Conservation (phyloP, 345 rosid species). For the Schrenkiella parvula region DNA sequence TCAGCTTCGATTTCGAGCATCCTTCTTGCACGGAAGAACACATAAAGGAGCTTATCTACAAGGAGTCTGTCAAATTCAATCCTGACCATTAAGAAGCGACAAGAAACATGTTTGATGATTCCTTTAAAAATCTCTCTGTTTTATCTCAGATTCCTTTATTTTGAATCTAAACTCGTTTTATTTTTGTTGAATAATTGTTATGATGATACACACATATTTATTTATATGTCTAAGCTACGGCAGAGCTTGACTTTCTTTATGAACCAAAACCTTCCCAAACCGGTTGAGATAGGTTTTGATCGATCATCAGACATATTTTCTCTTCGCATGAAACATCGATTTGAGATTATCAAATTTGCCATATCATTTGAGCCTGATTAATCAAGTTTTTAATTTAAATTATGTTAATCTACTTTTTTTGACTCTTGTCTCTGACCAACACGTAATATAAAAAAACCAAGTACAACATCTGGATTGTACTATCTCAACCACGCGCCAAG, state of each 20-base stretch:
- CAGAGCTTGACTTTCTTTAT: constrained; percentile 4
- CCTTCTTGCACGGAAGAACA: constrained; percentile 91
- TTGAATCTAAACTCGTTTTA: constrained; percentile 24
- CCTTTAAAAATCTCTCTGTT: background rate
- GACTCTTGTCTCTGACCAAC: constrained; percentile 35
- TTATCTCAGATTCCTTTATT: constrained; percentile 3
- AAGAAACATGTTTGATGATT: constrained; percentile 15
- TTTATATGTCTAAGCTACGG: background rate
- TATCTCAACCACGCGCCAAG: constrained; percentile 6
- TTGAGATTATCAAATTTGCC: background rate
- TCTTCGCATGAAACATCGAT: no score
- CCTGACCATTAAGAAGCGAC: constrained; percentile 44
- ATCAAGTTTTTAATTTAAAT: background rate
- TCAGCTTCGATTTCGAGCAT: constrained; percentile 89
- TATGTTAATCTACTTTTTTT: background rate
- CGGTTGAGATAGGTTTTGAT: no score
- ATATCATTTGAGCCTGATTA: background rate
- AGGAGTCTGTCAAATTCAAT: constrained; percentile 84
- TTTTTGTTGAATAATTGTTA: constrained; percentile 29
- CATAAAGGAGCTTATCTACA: constrained; percentile 93
- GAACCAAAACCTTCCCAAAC: no score
- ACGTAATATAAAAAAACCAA: background rate
- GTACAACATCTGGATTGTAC: background rate
- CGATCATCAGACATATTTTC: no score
- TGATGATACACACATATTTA: constrained; percentile 14